These are phyloP conservation scores for Camelina laxa DNA, from an alignment of 345 rosid genomes.

Conservation along the genomic window DNA sequence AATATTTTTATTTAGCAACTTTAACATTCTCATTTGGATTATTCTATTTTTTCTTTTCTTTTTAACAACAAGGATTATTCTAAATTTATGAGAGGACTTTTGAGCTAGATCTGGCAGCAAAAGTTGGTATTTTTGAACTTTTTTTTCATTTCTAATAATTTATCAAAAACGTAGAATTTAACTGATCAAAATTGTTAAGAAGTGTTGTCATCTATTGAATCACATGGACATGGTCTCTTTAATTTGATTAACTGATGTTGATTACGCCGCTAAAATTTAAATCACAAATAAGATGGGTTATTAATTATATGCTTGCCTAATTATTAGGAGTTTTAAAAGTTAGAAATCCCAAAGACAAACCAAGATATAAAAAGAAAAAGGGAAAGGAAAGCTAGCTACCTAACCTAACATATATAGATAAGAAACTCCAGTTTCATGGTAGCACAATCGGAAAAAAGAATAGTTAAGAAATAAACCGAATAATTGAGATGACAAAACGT, in stretches of 20 bases:
- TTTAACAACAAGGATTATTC: neutral
- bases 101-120: conserved; percentile 23
- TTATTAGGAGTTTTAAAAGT: neutral
- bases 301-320: conserved; percentile 16
- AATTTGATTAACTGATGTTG: neutral
- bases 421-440: conserved; percentile 35
- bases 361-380: neutral
- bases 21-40: conserved; percentile 10
- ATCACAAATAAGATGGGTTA: neutral
- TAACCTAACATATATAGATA: conserved; percentile 37
- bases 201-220: neutral
- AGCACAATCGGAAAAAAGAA: conserved; percentile 19
- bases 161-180: neutral
- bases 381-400: conserved; percentile 33
- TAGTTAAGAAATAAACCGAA: conserved; percentile 32
- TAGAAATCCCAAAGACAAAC: neutral
- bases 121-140: neutral
- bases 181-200: neutral
- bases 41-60: neutral
- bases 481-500: conserved; percentile 41
- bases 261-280: conserved; percentile 17
- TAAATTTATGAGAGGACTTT: neutral
- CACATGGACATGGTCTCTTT: conserved; percentile 26
- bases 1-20: neutral
- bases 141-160: neutral